A percentile compares a stretch with the other conserved stretches of the same genome.
phyloP scores from a whole-genome alignment of 1,284 basidiomycete genomes.

The Heterobasidion parviporum region DNA sequence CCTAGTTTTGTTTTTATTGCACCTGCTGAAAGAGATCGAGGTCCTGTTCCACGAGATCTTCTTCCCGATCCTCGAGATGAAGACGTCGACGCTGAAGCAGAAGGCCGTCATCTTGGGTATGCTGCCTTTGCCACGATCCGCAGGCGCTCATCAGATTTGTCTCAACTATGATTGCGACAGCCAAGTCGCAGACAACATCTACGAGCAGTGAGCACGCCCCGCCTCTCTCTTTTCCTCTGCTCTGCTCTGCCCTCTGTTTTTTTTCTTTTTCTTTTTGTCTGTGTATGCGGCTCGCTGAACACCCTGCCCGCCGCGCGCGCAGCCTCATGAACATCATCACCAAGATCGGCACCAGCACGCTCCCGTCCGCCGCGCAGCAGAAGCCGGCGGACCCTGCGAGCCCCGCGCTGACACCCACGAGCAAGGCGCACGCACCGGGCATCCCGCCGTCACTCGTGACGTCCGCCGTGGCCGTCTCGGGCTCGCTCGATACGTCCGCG shows the following conservation, averaged over 20 bases:
- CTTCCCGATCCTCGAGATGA: conserved; percentile 98
- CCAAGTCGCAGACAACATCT: conserved; percentile 89
- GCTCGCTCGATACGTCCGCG: conserved; percentile 55
- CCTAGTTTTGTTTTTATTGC: background rate
- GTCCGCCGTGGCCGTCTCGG: conserved; percentile 58
- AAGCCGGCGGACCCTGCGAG: conserved; percentile 52
- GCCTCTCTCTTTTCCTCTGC: background rate
- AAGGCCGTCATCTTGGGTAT: conserved; percentile 87
- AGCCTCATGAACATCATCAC: conserved; percentile 92
- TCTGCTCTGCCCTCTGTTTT: too few species aligned
- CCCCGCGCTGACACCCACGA: conserved; percentile 46
- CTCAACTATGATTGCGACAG: conserved; percentile 98
- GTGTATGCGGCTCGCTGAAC: background rate
- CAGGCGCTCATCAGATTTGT: conserved; percentile 94
- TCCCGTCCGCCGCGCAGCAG: conserved; percentile 33
- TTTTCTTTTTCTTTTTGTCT: too few species aligned
- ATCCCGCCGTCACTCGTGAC: conserved; percentile 59
- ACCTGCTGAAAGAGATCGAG: conserved; percentile 93
- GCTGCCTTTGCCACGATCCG: conserved; percentile 84
- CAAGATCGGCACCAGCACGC: conserved; percentile 74
- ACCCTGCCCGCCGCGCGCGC: background rate
- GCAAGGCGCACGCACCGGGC: conserved; percentile 34
- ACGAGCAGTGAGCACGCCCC: conserved; percentile 69
- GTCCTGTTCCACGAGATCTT: conserved; percentile 98
- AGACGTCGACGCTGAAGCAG: conserved; percentile 90